Percentiles rank a stretch among this genome's conserved stretches.
phyloP scores from a whole-genome alignment of 202 grass and related monocot genomes.

The Hordeum pubiflorum region DNA sequence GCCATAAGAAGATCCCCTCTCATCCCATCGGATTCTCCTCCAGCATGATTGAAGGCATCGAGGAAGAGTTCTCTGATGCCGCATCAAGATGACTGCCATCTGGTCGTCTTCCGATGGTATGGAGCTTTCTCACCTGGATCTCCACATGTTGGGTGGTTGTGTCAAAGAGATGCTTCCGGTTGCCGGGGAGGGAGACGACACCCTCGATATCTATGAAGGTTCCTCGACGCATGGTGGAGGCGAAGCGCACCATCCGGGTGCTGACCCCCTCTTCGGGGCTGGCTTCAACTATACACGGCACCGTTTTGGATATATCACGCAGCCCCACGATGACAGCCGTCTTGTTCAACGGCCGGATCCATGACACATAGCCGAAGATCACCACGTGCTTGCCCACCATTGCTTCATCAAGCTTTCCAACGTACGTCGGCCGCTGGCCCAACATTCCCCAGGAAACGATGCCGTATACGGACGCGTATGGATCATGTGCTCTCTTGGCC shows the following conservation, averaged over 20 bases:
- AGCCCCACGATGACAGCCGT: conserved; percentile 37
- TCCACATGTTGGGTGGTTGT: not conserved
- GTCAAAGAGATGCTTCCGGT: conserved; percentile 13
- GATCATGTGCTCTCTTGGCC: conserved; percentile 17
- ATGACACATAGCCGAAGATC: conserved; percentile 27
- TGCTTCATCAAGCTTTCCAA: conserved; percentile 9
- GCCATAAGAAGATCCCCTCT: not conserved
- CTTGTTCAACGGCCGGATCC: conserved; percentile 35
- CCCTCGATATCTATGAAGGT: conserved; percentile 50
- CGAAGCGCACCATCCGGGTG: conserved; percentile 50
- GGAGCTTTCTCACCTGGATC: not conserved
- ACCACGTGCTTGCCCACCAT: conserved; percentile 17
- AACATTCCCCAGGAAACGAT: conserved; percentile 27
- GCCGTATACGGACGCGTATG: conserved; percentile 32
- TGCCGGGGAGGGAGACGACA: conserved; percentile 24
- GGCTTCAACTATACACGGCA: conserved; percentile 40
- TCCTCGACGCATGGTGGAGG: conserved; percentile 31
- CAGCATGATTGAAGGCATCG: not conserved
- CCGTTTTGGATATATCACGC: conserved; percentile 17
- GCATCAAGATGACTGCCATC: not conserved
- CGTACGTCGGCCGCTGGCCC: conserved; percentile 22
- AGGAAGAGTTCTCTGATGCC: not conserved
- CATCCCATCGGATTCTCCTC: not conserved
- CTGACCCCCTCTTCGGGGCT: conserved; percentile 23
- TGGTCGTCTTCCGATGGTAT: not conserved